Evolutionary conservation across 352 stramenopile species (phyloP).

Genomic region (Halophytophthora polymorphica): DNA sequence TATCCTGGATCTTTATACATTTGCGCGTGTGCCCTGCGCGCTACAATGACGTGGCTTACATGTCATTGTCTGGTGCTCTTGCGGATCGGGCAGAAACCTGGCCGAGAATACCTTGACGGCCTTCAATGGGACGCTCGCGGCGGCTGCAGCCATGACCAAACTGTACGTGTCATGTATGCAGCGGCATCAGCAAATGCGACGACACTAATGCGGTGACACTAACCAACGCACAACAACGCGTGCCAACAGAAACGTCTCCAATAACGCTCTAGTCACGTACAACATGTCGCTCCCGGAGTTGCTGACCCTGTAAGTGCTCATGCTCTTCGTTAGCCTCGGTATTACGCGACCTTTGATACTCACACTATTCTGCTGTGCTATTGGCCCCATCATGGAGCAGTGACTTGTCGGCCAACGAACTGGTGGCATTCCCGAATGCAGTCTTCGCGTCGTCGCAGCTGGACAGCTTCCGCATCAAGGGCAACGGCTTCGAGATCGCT

Average conservation of each 20-base stretch:
- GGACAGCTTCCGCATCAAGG: slow-evolving; percentile 39
- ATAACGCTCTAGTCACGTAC: slow-evolving; percentile 42
- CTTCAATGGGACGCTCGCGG: slow-evolving; percentile 28
- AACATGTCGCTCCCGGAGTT: slow-evolving; percentile 34
- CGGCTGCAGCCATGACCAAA: slow-evolving; percentile 25
- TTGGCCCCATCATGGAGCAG: slow-evolving; percentile 14
- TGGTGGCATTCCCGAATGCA: slow-evolving; percentile 39
- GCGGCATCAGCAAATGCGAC: too few species aligned
- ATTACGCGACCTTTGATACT: background rate
- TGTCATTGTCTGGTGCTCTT: background rate
- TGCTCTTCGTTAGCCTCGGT: background rate
- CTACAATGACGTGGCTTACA: background rate
- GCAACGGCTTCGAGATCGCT: slow-evolving; percentile 56
- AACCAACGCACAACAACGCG: background rate
- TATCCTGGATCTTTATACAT: background rate
- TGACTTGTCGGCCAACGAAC: slow-evolving; percentile 50
- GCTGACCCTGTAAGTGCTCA: slow-evolving; percentile 34
- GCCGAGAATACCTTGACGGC: slow-evolving; percentile 37
- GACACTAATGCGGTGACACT: background rate
- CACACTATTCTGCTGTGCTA: background rate
- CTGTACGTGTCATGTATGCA: slow-evolving; percentile 30
- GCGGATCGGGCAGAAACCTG: slow-evolving; percentile 32
- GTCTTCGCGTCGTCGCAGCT: slow-evolving; percentile 49
- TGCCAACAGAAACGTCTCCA: slow-evolving; percentile 42
- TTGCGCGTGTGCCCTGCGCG: background rate